Conservation (phyloP, 2,329 filamentous ascomycete genomes). For the Aureobasidium sp. region DNA sequence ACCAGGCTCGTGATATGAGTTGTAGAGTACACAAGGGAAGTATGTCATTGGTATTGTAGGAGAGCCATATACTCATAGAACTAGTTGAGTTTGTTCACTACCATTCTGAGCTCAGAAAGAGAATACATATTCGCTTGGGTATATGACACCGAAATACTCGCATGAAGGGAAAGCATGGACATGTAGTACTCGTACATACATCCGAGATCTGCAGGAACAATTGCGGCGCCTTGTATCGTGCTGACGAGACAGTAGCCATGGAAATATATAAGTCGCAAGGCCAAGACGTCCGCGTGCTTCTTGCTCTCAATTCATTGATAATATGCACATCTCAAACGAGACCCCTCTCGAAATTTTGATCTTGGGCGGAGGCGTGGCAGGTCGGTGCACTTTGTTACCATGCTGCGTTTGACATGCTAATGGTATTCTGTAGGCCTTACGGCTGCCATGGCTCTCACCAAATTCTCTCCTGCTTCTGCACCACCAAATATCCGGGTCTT, state of each 20-base stretch:
- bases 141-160: too few relatives aligned
- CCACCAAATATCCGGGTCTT: slow-evolving; percentile 41
- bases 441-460: slow-evolving; percentile 43
- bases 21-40: too few relatives aligned
- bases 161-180: neutral
- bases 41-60: too few relatives aligned
- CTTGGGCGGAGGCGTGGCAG: slow-evolving; percentile 16
- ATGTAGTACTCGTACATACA: neutral
- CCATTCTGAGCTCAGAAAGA: too few relatives aligned
- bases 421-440: slow-evolving; percentile 34
- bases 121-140: too few relatives aligned
- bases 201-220: slow-evolving; percentile 6
- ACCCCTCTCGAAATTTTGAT: slow-evolving; percentile 12
- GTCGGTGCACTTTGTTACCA: neutral
- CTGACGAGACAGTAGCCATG: neutral
- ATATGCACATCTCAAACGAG: slow-evolving; percentile 2
- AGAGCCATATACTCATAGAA: too few relatives aligned
- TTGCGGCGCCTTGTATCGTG: neutral
- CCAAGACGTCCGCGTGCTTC: neutral
- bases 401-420: neutral
- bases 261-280: neutral
- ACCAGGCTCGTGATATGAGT: too few relatives aligned
- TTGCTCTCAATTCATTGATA: neutral
- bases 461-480: slow-evolving; percentile 28
- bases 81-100: too few relatives aligned